Conservation (phyloP, 2,329 filamentous ascomycete genomes). For the Colletotrichum trifolii region DNA sequence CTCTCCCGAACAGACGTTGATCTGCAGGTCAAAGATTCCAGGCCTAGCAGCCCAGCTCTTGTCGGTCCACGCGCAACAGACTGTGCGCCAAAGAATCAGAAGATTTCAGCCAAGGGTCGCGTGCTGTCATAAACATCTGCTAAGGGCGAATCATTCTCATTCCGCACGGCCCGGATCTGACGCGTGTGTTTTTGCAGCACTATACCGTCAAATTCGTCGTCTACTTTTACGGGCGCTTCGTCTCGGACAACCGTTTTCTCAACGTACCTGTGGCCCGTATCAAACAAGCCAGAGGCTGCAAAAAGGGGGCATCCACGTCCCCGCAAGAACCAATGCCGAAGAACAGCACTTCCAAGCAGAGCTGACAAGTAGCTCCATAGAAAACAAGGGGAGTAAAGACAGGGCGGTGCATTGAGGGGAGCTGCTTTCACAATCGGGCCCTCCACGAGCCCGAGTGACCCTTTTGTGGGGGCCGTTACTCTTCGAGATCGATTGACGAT, state of each 20-base stretch:
- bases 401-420: conserved; percentile 29
- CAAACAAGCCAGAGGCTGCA: neutral
- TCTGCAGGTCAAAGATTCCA: conserved; percentile 18
- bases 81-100: neutral
- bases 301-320: neutral
- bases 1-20: neutral
- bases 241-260: too few relatives aligned
- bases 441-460: neutral
- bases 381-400: neutral
- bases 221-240: too few relatives aligned
- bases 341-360: neutral
- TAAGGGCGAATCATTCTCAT: neutral
- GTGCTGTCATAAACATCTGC: neutral
- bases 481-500: too few relatives aligned
- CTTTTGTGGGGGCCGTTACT: conserved; percentile 1
- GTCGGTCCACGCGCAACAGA: conserved; percentile 6
- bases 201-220: neutral
- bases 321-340: neutral
- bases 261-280: neutral
- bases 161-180: neutral
- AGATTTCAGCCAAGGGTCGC: neutral
- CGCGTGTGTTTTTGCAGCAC: neutral
- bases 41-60: conserved; percentile 1
- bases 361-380: conserved; percentile 1
- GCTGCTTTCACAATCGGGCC: conserved; percentile 12